Evolutionary conservation across 2,329 filamentous ascomycete species (phyloP), one percentile per base, ranked within the genome.

Genomic region (Clonostachys solani): DNA sequence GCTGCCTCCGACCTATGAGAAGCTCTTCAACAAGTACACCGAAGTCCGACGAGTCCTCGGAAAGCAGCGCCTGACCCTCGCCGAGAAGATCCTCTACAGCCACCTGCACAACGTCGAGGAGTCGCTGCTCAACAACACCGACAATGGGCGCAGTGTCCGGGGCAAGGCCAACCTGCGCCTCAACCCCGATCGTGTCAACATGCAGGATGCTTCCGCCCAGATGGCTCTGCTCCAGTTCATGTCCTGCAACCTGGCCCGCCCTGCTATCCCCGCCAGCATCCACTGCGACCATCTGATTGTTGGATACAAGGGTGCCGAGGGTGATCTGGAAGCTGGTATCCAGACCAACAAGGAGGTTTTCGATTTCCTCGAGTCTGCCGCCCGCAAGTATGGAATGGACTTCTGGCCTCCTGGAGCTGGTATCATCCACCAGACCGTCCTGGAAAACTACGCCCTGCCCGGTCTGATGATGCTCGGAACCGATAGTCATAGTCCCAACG

Each of bases 281-380:
- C 94, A 99, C 74, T 99, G 94, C 71, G 94, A 99, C 73, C 94
- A 99, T 68, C 86, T 99, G 84, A 97, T 99, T 71, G 92, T 97
- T 33, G 94, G 92, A 48, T 86, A 95, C 69, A 87, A 85, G 63
- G 94, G 94, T 49, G 94, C 92, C 35, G 86, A 92, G 59, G 80
- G 83, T 19, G 94, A 99, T 71, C 72, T 99, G 52, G 81, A 86
- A 29, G 82, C 86, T 33, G 94, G 91, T 40, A 95, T 99, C 52
- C 78, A 86, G 68, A 87, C 88, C 42, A 99, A 99, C 69, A 91
- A 91, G 66, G 94, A 99, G 75, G 92, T 99, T 1, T 99, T 96
- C 64, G 90, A 96, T 68, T 99, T 99, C 66, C 71, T 99, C 48
- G 92, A 96, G 76, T 95, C 89, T 46, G 94, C 94, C 0, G 85